Base-by-base conservation (phyloP, 495 filamentous ascomycete genomes). In the Neurospora sp. region DNA sequence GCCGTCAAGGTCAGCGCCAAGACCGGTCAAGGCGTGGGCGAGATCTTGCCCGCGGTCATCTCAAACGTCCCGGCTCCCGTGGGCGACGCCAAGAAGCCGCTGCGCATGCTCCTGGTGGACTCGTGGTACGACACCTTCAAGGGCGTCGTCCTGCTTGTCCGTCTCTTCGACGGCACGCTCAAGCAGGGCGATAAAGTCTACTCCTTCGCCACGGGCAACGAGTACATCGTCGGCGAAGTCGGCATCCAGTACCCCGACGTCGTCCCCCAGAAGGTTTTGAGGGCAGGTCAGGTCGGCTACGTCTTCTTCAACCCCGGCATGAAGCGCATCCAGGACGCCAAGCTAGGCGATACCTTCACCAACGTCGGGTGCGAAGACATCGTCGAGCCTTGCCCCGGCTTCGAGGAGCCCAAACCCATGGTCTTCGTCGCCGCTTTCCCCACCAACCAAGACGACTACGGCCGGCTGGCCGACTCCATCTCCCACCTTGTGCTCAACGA, bases 371-470 rank as follows among this genome's bases (percentile, higher is more conserved):
- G 82, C 16, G 92, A 97, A 80, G 88, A 89, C 73, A 75, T 85
- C 2, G 94, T 99, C 2, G 87, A 93, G 78, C 89, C 92, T 22
- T 89, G 94, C 72, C 93, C 93, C 0, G 96, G 96, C 1, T 99
- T 99, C 74, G 96, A 97, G 81, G 96, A 99, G 78, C 96, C 96
- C 8, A 97, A 99, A 81, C 91, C 95, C 3, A 99, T 99, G 96
- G 96, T 98, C 31, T 99, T 98, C 78, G 96, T 99, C 12, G 94
- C 95, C 6, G 96, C 96, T 1, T 99, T 96, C 75, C 96, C 96
- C 1, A 90, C 93, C 0, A 94, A 99, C 80, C 94, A 96, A 73
- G 84, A 89, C 78, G 91, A 96, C 80, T 95, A 97, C 78, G 87
- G 86, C 73, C 93, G 94, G 78, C 83, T 99, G 12, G 93, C 96